Conservation (phyloP, 495 filamentous ascomycete genomes). For the Chaetomium fimeti region DNA sequence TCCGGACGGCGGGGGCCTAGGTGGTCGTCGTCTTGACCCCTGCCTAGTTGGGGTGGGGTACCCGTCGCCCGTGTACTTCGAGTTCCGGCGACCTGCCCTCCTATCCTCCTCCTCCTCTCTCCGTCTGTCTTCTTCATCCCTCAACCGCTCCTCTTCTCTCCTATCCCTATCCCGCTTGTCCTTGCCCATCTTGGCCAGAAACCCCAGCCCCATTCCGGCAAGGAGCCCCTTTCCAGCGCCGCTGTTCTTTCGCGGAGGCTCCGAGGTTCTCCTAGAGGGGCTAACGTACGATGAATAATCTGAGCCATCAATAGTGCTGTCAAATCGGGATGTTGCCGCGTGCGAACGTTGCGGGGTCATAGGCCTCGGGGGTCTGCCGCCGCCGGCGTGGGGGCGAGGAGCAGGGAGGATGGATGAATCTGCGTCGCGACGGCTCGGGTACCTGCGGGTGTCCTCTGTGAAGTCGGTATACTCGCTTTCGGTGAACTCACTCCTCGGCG, state of each 20-base stretch:
- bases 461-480: slow-evolving; percentile 52
- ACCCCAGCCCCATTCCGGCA: slow-evolving; percentile 66
- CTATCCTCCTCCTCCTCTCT: slow-evolving; percentile 51
- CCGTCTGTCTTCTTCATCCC: slow-evolving; percentile 63
- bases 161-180: slow-evolving; percentile 57
- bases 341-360: slow-evolving; percentile 47
- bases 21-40: slow-evolving; percentile 42
- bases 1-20: slow-evolving; percentile 35
- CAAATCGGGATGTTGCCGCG: slow-evolving; percentile 43
- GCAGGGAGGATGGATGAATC: slow-evolving; percentile 42
- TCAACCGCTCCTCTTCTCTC: slow-evolving; percentile 64
- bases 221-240: slow-evolving; percentile 59
- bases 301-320: slow-evolving; percentile 44
- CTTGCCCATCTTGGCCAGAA: slow-evolving; percentile 61
- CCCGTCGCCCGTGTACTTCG: slow-evolving; percentile 60
- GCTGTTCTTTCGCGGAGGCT: slow-evolving; percentile 27
- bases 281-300: slow-evolving; percentile 54
- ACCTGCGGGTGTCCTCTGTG: slow-evolving; percentile 41
- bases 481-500: slow-evolving; percentile 39
- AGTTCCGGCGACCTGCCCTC: slow-evolving; percentile 39
- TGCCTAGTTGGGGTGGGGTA: slow-evolving; percentile 55
- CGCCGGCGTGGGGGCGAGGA: slow-evolving; percentile 40
- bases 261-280: slow-evolving; percentile 43
- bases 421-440: slow-evolving; percentile 33
- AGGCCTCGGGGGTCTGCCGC: slow-evolving; percentile 36